Evolutionary conservation across 257 asterid species (phyloP).

Genomic region (Solanum appendiculatum): DNA sequence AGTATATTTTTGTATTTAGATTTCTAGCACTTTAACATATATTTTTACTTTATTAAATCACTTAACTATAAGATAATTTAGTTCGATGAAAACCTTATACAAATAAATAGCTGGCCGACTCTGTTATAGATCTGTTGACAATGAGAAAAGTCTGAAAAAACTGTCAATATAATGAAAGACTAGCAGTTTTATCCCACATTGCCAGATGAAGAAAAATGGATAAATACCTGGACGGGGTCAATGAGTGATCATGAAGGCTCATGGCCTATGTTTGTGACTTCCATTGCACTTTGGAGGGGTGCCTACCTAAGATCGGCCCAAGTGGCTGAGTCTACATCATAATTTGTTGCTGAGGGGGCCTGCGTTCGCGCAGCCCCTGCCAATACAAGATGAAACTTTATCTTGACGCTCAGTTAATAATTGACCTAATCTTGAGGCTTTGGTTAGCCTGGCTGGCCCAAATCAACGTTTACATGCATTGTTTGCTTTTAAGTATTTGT

Average conservation of each 20-base stretch:
- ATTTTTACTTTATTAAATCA: no score
- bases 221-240: conserved; percentile 19
- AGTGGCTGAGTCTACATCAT: not conserved
- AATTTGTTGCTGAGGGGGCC: not conserved
- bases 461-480: no score
- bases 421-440: no score
- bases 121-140: not conserved
- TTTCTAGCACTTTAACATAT: no score
- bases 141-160: not conserved
- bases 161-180: not conserved
- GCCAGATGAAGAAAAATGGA: not conserved
- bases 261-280: conserved; percentile 18
- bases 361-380: not conserved
- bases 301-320: not conserved
- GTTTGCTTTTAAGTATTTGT: no score
- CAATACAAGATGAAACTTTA: not conserved
- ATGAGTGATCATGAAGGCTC: conserved; percentile 5
- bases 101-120: not conserved
- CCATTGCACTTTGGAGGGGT: conserved; percentile 25
- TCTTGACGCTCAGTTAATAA: no score
- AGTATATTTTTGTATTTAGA: no score
- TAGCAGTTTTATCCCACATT: not conserved
- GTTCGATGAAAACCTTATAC: no score
- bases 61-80: no score
- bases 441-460: no score